phyloP scores from a whole-genome alignment of 2,329 filamentous ascomycete species.

The Aspergillus tamarii region DNA sequence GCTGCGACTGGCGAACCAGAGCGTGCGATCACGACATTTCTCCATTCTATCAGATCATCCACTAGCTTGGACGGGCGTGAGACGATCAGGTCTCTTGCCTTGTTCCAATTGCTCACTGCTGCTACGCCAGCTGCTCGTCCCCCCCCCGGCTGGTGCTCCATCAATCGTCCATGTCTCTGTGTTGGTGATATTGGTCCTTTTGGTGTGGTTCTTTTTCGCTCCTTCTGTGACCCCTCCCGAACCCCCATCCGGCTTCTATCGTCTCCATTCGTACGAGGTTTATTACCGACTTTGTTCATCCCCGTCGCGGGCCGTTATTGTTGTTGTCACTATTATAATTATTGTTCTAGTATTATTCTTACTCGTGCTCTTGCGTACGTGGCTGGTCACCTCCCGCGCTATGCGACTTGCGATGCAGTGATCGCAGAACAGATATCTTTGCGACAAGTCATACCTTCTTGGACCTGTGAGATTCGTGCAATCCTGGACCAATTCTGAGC shows the following conservation, averaged over 20 bases:
- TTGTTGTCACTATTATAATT: background rate
- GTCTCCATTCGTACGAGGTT: constrained; percentile 1
- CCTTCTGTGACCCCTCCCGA: constrained; percentile 14
- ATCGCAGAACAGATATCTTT: constrained; percentile 24
- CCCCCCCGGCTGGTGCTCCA: constrained; percentile 6
- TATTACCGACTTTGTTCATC: background rate
- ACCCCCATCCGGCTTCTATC: constrained; percentile 9
- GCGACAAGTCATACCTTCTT: constrained; percentile 22
- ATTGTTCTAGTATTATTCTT: constrained; percentile 3
- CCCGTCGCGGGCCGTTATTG: background rate
- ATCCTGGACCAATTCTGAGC: constrained; percentile 16
- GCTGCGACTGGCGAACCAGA: constrained; percentile 33
- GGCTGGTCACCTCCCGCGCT: constrained; percentile 25
- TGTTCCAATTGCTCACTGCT: constrained; percentile 3
- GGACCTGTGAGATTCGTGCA: constrained; percentile 16
- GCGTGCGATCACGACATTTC: constrained; percentile 47
- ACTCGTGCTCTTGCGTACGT: constrained; percentile 27
- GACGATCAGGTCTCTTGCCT: constrained; percentile 22
- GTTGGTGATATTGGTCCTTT: constrained; percentile 15
- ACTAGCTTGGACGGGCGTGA: constrained; percentile 29
- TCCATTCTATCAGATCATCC: constrained; percentile 48
- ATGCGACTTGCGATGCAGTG: constrained; percentile 26
- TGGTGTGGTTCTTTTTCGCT: constrained; percentile 12
- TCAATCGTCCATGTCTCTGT: constrained; percentile 7
- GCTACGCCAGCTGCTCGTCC: constrained; percentile 13